Evolutionary conservation across 2,329 filamentous ascomycete species (phyloP), one percentile per base, ranked within the genome.

Genomic region (Talaromyces sp.): DNA sequence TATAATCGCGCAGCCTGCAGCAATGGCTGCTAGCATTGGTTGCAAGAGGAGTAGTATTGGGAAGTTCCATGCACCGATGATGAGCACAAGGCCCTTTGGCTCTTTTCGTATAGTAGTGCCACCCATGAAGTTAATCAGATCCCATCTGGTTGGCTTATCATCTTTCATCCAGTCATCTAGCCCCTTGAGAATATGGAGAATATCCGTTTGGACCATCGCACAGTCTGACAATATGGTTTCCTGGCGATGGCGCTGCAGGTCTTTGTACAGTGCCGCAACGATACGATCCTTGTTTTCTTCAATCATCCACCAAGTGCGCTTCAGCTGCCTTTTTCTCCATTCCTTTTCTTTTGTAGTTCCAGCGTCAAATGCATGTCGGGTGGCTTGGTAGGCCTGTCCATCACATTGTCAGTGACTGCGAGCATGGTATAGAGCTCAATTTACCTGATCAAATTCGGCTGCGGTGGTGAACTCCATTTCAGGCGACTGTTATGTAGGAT

Each of bases 11-110:
- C 65, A 70, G 5, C 78, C 78, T 1, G 78, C 76, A 2, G 76
- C 69, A 16, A 79, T 75, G 14, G 76, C 77, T 14, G 70, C 73
- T 20, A 78, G 54, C 32, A 77, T 58, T 17, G 76, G 76, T 48
- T 72, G 66, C 0, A 79, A 44, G 0, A 69, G 51, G 3, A 76
- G 62, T 3, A 70, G 55, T 45, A 79, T 61, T 1, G 77, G 77
- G 16, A 74, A 79, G 52, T 80, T 80, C 77, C 77, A 80, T 2
- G 77, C 68, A 0, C 73, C 72, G 19, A 80, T 74, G 37, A 80
- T 71, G 9, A 80, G 67, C 0, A 69, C 67, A 1, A 79, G 71
- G 5, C 77, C 78, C 2, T 73, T 64, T 1, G 77, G 77, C 56
- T 80, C 76, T 43, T 74, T 73, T 10, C 74, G 70, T 13, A 80